phyloP scores from a whole-genome alignment of 768 basidiomycete genomes.

The Pleurotus platypus region DNA sequence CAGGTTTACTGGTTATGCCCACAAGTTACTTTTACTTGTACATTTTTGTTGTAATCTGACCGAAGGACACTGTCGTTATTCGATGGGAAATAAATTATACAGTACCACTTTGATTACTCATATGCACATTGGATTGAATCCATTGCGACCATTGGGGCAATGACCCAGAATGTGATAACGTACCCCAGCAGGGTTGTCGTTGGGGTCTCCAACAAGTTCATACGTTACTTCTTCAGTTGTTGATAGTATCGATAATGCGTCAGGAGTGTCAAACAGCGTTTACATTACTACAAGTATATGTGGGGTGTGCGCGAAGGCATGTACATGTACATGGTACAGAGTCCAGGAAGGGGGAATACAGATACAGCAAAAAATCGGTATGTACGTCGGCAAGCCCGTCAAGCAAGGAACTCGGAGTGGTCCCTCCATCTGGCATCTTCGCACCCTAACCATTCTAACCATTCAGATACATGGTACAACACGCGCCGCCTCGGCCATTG shows the following conservation, averaged over 20 bases:
- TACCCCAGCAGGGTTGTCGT: no score
- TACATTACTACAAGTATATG: no score
- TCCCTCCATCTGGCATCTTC: conserved; percentile 43
- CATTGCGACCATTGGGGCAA: no score
- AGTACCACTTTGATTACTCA: no score
- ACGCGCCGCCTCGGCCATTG: conserved; percentile 55
- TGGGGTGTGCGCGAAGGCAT: not conserved
- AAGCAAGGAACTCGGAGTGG: conserved; percentile 2
- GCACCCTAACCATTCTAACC: conserved; percentile 65
- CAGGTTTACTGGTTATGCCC: not conserved
- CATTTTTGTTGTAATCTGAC: conserved; percentile 5
- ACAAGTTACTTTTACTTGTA: conserved; percentile 1
- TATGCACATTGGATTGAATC: no score
- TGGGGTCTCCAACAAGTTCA: no score
- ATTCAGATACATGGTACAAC: conserved; percentile 50
- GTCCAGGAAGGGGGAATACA: not conserved
- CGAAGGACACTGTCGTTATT: not conserved
- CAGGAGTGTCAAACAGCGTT: no score
- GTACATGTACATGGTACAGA: not conserved
- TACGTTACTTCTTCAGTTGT: no score
- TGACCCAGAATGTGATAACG: no score
- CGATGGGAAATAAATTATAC: not conserved
- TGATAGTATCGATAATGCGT: no score
- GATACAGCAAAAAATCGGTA: not conserved
- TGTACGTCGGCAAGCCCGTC: not conserved